Percentiles rank a stretch among this genome's conserved stretches.
Evolutionary conservation across 1,284 basidiomycete species (phyloP).

Genomic region (Fomitiporia mediterranea): DNA sequence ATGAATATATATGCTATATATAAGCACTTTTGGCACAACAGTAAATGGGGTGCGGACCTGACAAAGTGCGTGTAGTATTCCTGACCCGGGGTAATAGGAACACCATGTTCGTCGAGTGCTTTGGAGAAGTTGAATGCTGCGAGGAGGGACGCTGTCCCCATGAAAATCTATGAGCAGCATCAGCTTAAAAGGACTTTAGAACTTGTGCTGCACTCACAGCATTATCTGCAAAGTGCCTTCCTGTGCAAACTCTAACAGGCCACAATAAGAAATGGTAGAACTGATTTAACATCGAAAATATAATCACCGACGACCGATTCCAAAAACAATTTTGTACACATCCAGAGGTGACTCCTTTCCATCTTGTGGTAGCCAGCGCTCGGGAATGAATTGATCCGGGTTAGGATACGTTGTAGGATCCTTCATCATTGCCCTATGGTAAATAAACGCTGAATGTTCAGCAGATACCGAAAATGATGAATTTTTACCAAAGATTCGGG

Average conservation of each 20-base stretch:
- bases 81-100: slow-evolving; percentile 3
- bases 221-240: slow-evolving; percentile 3
- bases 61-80: slow-evolving; percentile 9
- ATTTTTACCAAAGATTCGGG: slow-evolving; percentile 23
- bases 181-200: neutral
- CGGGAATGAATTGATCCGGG: slow-evolving; percentile 16
- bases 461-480: neutral
- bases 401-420: slow-evolving; percentile 11
- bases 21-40: too few species aligned
- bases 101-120: slow-evolving; percentile 13
- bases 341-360: slow-evolving; percentile 11
- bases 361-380: slow-evolving; percentile 10
- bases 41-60: too few species aligned
- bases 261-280: neutral
- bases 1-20: neutral
- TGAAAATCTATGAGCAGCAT: slow-evolving; percentile 8
- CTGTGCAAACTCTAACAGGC: slow-evolving; percentile 11
- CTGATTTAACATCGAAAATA: neutral
- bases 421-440: slow-evolving; percentile 11
- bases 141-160: slow-evolving; percentile 11
- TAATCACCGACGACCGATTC: slow-evolving; percentile 15
- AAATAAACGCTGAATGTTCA: neutral
- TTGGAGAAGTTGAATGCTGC: slow-evolving; percentile 12
- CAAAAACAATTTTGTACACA: slow-evolving; percentile 13
- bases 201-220: neutral